Percentiles rank a stretch among this genome's conserved stretches.
These are phyloP conservation scores for Oxyria digyna DNA, from an alignment of 148 eudicot species.

Conservation along the genomic window DNA sequence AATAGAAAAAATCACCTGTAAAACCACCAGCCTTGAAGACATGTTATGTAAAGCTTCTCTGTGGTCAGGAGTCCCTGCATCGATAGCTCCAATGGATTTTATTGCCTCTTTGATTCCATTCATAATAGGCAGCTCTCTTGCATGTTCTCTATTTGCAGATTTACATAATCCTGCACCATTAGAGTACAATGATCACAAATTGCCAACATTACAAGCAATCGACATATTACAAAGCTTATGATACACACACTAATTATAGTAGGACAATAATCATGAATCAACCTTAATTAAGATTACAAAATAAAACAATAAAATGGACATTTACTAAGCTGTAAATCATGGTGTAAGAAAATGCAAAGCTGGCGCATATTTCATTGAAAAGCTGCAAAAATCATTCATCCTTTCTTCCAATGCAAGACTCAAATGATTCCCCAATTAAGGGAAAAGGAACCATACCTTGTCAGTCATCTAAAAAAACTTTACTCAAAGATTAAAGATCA, in stretches of 20 bases:
- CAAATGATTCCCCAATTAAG: background rate
- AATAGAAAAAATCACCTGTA: slow-evolving; percentile 32
- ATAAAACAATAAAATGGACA: background rate
- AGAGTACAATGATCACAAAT: background rate
- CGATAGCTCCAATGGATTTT: slow-evolving; percentile 55
- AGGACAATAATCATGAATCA: background rate
- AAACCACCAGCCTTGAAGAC: slow-evolving; percentile 35
- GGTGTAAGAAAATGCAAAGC: background rate
- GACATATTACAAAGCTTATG: background rate
- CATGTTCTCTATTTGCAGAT: slow-evolving; percentile 67
- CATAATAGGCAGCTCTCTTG: slow-evolving; percentile 70
- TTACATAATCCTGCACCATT: slow-evolving; percentile 47
- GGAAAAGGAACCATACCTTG: background rate
- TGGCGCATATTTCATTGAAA: background rate
- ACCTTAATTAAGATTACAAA: background rate
- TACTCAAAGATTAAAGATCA: background rate
- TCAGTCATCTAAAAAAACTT: background rate
- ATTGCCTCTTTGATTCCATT: slow-evolving; percentile 86
- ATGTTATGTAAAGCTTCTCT: slow-evolving; percentile 48
- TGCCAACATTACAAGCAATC: background rate
- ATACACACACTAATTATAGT: background rate
- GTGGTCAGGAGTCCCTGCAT: slow-evolving; percentile 42
- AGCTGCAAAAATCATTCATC: background rate
- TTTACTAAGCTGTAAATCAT: background rate
- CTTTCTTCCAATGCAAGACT: background rate